Base-by-base conservation (phyloP, 352 stramenopile genomes). In the Globisporangium parvum region DNA sequence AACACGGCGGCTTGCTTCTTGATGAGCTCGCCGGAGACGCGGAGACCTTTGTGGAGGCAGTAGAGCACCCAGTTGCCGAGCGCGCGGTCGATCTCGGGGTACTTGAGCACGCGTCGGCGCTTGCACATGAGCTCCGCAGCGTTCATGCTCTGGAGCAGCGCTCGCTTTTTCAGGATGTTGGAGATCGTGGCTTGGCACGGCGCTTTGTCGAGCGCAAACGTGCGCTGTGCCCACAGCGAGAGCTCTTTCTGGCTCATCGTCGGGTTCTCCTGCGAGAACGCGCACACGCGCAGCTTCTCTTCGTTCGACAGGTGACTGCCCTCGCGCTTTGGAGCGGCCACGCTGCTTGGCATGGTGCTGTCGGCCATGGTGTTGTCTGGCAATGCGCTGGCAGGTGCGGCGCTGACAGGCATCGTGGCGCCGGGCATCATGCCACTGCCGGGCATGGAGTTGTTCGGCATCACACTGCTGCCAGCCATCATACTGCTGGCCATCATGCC, bases 181-280 rank as follows among this genome's bases (percentile, higher is more conserved):
- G 75, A 86, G 69, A 86, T 83, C 12, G 75, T 81, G 55, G 73
- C 71, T 54, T 82, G 73, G 37, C 71, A 80, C 26, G 73, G 75
- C 55, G 67, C 68, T 14, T 50, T 70, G 37, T 60, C 52, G 44
- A 83, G 67, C 24, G 60, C 51, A 52, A 86, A 81, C 51, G 72
- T 61, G 56, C 80, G 67, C 62, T 73, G 72, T 12, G 73, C 73
- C 75, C 75, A 86, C n/a, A 61, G 48, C 41, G 64, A 63, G 53
- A 83, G 66, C 23, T 68, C 69, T 37, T 71, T 59, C 60, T 83
- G 75, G 51, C 66, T 83, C 73, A 72, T 76, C 10, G 57, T 39
- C 15, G 73, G 66, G 53, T 83, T 66, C 26, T 73, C 61, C 53
- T 78, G 65, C 57, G 81, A 74, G 64, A 79, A 77, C 57, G 62